Conservation (phyloP, 1,284 basidiomycete genomes). For the Sporisorium reilianum region DNA sequence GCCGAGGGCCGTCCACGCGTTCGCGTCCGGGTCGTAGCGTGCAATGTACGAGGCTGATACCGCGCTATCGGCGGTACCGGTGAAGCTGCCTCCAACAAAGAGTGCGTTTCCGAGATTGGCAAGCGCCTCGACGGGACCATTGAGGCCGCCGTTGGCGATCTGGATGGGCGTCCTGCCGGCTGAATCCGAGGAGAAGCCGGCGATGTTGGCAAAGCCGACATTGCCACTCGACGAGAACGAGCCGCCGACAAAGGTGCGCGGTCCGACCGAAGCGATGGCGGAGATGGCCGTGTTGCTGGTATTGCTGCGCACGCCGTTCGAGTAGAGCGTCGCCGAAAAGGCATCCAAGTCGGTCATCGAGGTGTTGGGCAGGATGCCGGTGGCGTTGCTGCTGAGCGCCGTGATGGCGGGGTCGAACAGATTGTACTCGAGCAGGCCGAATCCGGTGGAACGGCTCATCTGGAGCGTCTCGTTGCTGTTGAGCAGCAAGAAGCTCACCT, state of each 20-base stretch:
- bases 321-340: constrained; percentile 75
- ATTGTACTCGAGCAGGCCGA: constrained; percentile 62
- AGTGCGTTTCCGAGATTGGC: constrained; percentile 71
- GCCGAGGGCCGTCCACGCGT: constrained; percentile 79
- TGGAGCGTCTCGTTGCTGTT: constrained; percentile 56
- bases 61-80: constrained; percentile 76
- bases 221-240: constrained; percentile 76
- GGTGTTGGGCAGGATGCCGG: constrained; percentile 52
- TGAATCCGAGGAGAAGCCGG: constrained; percentile 77
- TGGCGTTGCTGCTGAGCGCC: constrained; percentile 42
- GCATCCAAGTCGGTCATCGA: constrained; percentile 80
- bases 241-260: constrained; percentile 81
- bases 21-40: constrained; percentile 78
- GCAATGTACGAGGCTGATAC: constrained; percentile 74
- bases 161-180: constrained; percentile 70
- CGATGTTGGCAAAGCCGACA: constrained; percentile 78
- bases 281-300: constrained; percentile 68
- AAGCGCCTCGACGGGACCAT: constrained; percentile 62
- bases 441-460: constrained; percentile 42
- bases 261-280: constrained; percentile 72
- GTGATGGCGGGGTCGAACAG: constrained; percentile 47
- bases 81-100: constrained; percentile 88
- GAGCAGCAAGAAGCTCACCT: constrained; percentile 65
- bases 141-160: constrained; percentile 67
- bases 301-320: constrained; percentile 63